Evolutionary conservation across 805 yeast genomes (phyloP).

Genomic region (Clavispora asparagi): DNA sequence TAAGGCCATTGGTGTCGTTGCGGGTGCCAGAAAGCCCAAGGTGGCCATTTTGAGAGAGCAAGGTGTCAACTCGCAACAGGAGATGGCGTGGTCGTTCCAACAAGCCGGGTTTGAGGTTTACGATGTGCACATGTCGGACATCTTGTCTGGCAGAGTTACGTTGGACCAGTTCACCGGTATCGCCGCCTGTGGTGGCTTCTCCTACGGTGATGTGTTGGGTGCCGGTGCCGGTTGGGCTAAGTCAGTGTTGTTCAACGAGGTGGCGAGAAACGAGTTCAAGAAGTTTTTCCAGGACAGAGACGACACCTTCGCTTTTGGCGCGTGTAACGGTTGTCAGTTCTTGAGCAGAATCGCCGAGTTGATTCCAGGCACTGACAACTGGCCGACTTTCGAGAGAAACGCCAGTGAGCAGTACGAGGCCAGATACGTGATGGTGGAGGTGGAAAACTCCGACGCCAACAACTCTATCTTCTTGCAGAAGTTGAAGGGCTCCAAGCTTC

Average conservation of each 20-base stretch:
- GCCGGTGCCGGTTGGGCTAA: conserved; percentile 99
- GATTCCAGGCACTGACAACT: conserved; percentile 89
- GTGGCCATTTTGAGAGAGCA: conserved; percentile 97
- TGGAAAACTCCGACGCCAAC: conserved; percentile 45
- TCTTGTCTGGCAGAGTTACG: conserved; percentile 64
- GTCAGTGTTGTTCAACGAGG: conserved; percentile 80
- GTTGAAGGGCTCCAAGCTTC: conserved; percentile 90
- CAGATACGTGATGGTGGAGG: conserved; percentile 84
- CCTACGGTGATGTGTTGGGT: conserved; percentile 97
- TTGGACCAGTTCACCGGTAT: conserved; percentile 82
- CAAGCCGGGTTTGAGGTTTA: conserved; percentile 92
- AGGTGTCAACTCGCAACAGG: conserved; percentile 97
- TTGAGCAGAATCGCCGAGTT: conserved; percentile 76
- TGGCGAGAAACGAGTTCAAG: conserved; percentile 69
- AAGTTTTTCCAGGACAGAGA: conserved; percentile 78
- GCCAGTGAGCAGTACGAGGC: conserved; percentile 94
- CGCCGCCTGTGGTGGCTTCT: conserved; percentile 99
- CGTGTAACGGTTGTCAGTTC: conserved; percentile 98
- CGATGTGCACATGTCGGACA: conserved; percentile 96
- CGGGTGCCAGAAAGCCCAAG: conserved; percentile 52
- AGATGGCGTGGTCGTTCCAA: conserved; percentile 96
- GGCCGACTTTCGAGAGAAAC: conserved; percentile 96
- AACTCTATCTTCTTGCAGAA: conserved; percentile 72
- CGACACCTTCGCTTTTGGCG: conserved; percentile 96
- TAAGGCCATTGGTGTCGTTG: conserved; percentile 39